Evolutionary conservation across 2,329 filamentous ascomycete genomes (phyloP).

Genomic region (Cladorrhinum sp.): DNA sequence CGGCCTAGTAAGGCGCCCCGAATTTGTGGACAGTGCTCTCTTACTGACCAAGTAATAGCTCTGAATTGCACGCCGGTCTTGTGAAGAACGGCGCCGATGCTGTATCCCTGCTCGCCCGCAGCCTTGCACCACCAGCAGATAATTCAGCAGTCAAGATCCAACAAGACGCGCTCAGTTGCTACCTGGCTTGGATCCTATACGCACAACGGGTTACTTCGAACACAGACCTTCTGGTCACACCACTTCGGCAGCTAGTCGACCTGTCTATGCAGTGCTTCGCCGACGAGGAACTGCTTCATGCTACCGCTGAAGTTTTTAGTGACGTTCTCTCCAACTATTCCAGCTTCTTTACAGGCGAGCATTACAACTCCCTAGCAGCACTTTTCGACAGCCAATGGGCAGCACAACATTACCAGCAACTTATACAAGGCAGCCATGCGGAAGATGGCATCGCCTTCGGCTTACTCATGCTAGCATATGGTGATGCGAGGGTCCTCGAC

Average conservation of each 20-base stretch:
- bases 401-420: slow-evolving; percentile 49
- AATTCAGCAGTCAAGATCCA: slow-evolving; percentile 36
- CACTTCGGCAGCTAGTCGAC: slow-evolving; percentile 58
- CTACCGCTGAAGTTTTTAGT: slow-evolving; percentile 60
- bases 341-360: slow-evolving; percentile 56
- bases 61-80: slow-evolving; percentile 40
- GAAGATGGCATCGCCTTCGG: slow-evolving; percentile 65
- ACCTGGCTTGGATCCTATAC: slow-evolving; percentile 72
- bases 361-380: slow-evolving; percentile 56
- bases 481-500: slow-evolving; percentile 60
- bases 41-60: slow-evolving; percentile 27
- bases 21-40: slow-evolving; percentile 27
- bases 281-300: slow-evolving; percentile 55
- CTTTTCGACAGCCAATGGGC: slow-evolving; percentile 62
- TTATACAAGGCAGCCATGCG: slow-evolving; percentile 59
- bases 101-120: slow-evolving; percentile 38
- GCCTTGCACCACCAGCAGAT: slow-evolving; percentile 33
- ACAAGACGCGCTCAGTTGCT: slow-evolving; percentile 57
- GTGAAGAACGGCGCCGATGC: slow-evolving; percentile 41
- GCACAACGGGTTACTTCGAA: slow-evolving; percentile 62
- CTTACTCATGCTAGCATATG: slow-evolving; percentile 65
- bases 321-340: slow-evolving; percentile 65
- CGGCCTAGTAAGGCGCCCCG: slow-evolving; percentile 49
- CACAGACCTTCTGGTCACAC: slow-evolving; percentile 53
- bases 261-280: slow-evolving; percentile 60